phyloP scores from a whole-genome alignment of 2,329 filamentous ascomycete species.

The Colletotrichum graminicola region DNA sequence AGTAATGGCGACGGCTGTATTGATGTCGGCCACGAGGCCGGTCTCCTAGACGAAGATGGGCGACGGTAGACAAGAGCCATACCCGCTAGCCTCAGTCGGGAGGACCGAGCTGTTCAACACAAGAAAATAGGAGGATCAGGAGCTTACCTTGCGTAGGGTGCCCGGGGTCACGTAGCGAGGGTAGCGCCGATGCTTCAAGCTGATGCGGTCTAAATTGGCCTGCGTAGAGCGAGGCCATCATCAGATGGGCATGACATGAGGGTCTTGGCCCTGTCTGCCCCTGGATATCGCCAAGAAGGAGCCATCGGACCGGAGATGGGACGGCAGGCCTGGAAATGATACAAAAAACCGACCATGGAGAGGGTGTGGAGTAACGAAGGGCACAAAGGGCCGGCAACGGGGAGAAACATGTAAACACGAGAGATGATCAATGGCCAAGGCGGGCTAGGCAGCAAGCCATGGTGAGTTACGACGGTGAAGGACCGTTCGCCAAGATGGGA shows the following conservation, averaged over 20 bases:
- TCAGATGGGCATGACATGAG: slow-evolving; percentile 11
- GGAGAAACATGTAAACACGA: background rate
- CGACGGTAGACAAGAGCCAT: slow-evolving; percentile 18
- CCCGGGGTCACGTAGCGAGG: slow-evolving; percentile 13
- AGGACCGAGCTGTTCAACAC: slow-evolving; percentile 26
- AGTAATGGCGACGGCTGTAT: slow-evolving; percentile 9
- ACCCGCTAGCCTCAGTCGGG: background rate
- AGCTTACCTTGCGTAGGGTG: slow-evolving; percentile 7
- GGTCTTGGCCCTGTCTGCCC: background rate
- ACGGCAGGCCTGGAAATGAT: background rate
- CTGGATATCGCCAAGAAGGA: slow-evolving; percentile 9
- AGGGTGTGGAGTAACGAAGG: no score
- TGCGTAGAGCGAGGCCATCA: background rate
- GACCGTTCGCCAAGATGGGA: background rate
- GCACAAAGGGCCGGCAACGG: slow-evolving; percentile 3
- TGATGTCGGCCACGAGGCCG: slow-evolving; percentile 9
- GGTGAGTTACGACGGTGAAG: slow-evolving; percentile 26
- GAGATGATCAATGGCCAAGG: slow-evolving; percentile 26
- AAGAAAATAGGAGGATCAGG: slow-evolving; percentile 33
- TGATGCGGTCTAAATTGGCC: background rate
- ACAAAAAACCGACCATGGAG: background rate
- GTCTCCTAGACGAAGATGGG: background rate
- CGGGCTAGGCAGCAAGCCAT: slow-evolving; percentile 23
- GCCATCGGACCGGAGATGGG: slow-evolving; percentile 7
- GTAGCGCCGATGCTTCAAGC: slow-evolving; percentile 19